Conservation (phyloP, 768 basidiomycete genomes). For the Cantharellus anzutake region DNA sequence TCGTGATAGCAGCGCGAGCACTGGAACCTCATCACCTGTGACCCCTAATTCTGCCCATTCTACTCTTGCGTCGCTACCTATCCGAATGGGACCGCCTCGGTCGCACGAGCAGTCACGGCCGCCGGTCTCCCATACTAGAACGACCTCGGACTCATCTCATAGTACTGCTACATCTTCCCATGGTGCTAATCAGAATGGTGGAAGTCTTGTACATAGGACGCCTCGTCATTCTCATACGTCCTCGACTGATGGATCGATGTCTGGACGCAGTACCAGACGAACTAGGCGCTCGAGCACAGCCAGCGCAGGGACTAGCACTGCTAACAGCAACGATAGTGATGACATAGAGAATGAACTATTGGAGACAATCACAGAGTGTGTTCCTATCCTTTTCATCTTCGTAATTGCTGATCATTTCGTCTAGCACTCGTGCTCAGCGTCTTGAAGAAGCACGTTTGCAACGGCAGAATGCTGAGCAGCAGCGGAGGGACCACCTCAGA, state of each 20-base stretch:
- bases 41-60: neutral
- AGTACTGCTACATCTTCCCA: neutral
- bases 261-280: neutral
- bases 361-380: neutral
- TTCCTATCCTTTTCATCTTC: neutral
- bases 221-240: neutral
- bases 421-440: neutral
- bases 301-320: neutral
- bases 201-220: neutral
- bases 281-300: neutral
- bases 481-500: slow-evolving; percentile 8
- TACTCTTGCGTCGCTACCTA: neutral
- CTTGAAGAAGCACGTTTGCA: slow-evolving; percentile 8
- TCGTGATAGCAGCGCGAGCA: neutral
- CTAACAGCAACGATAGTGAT: neutral
- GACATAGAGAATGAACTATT: neutral
- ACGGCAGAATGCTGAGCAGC: slow-evolving; percentile 10
- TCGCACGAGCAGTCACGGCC: neutral
- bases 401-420: neutral
- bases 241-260: neutral
- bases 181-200: neutral
- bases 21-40: neutral
- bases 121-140: neutral
- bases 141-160: neutral
- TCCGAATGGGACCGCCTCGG: too few species aligned